phyloP scores from a whole-genome alignment of 805 yeast genomes.

The Priceomyces medius region DNA sequence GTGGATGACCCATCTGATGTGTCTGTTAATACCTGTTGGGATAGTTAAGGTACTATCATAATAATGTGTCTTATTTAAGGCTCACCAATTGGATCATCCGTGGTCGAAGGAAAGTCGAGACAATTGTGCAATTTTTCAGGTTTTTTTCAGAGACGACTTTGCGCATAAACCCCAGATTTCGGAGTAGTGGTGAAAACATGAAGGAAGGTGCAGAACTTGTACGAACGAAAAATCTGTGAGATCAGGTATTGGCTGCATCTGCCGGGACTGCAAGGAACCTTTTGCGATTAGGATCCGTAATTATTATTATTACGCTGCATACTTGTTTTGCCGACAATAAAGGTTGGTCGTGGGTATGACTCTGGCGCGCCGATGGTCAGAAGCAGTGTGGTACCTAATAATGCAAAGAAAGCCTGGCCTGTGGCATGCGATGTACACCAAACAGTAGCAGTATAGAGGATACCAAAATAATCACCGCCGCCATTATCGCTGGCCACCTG shows the following conservation, averaged over 20 bases:
- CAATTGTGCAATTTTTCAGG: too few species aligned
- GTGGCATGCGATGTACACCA: too few species aligned
- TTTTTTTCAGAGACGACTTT: neutral
- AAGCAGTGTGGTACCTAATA: neutral
- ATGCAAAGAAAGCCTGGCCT: too few species aligned
- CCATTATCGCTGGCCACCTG: too few species aligned
- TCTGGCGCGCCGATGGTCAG: neutral
- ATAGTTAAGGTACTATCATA: too few species aligned
- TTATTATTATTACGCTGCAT: neutral
- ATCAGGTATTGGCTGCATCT: neutral
- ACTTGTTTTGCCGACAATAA: neutral
- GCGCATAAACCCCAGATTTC: conserved; percentile 4
- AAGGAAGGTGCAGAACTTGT: neutral
- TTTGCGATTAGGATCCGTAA: neutral
- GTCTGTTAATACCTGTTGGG: too few species aligned
- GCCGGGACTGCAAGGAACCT: neutral
- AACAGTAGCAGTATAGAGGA: too few species aligned
- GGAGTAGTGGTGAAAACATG: neutral
- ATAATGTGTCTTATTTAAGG: too few species aligned
- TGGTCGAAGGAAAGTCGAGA: too few species aligned
- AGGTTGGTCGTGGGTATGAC: neutral
- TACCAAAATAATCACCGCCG: too few species aligned
- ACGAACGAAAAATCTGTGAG: neutral
- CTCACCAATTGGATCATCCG: too few species aligned
- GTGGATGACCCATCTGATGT: neutral